These are phyloP conservation scores for Kwoniella newhampshirensis DNA, from an alignment of 768 basidiomycete genomes.

Conservation along the genomic window DNA sequence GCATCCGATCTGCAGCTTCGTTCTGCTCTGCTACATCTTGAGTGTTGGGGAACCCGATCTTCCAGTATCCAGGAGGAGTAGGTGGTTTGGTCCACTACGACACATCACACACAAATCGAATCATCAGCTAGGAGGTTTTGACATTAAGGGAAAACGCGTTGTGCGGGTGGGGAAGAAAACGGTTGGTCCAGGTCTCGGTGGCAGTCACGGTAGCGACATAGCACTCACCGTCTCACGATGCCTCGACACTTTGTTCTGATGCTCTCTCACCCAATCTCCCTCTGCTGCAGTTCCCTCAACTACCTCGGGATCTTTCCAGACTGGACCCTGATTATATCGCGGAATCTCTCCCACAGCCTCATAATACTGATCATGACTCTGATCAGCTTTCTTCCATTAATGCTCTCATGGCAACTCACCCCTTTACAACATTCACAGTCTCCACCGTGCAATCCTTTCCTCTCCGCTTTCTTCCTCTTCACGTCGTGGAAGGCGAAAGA, in stretches of 20 bases:
- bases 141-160: no score
- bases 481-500: constrained; percentile 73
- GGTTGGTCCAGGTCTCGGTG: no score
- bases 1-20: constrained; percentile 68
- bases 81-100: constrained; percentile 65
- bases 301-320: constrained; percentile 67
- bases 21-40: constrained; percentile 79
- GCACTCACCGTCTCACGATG: constrained; percentile 44
- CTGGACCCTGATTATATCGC: constrained; percentile 63
- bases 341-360: constrained; percentile 69
- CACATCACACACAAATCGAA: not conserved
- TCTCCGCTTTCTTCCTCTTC: constrained; percentile 65
- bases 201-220: constrained; percentile 6
- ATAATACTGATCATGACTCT: constrained; percentile 2
- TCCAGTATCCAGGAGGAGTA: constrained; percentile 86
- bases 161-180: no score
- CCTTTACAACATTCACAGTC: constrained; percentile 82
- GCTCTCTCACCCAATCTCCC: constrained; percentile 25
- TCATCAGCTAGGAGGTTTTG: no score
- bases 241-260: constrained; percentile 45
- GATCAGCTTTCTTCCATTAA: no score
- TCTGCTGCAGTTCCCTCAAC: constrained; percentile 24
- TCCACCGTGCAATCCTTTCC: constrained; percentile 67
- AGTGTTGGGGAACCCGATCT: constrained; percentile 84
- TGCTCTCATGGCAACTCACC: constrained; percentile 59